Evolutionary conservation across 2,329 filamentous ascomycete species (phyloP), one percentile per base, ranked within the genome.

Genomic region (Trichoderma asperellum): DNA sequence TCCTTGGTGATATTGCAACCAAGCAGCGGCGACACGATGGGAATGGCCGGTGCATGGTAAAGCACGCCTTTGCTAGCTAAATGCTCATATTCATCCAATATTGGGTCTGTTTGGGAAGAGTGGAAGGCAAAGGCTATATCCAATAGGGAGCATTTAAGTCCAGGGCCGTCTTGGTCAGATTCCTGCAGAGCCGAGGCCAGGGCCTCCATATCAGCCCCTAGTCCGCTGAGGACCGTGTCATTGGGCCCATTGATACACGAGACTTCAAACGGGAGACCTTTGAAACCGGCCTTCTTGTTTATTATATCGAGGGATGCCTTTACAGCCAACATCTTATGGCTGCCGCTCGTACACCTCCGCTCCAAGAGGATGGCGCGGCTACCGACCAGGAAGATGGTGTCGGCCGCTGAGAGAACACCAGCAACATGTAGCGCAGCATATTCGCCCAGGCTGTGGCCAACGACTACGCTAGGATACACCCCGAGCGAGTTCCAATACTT

Each of bases 21-120:
- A 6, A 86, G 83, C 2, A 91, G 57, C 85, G 92, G 88, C 27
- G 91, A 94, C 56, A 94, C 84, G 43, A 94, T 80, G 76, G 88
- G 87, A 2, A 90, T 78, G 0, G 72, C 68, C 0, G 24, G 88
- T 1, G 74, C 24, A 34, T 76, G 74, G 76, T 82, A 86, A 8
- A 64, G 73, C 2, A 85, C 79, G 0, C 76, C 71, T 1, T 73
- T 70, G 1, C 81, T 78, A 2, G 86, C 80, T 10, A 77, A 77
- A 69, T 35, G 18, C 29, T 87, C 84, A 35, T 93, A 87, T 2
- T 89, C 83, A 11, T 87, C 84, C 11, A 87, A 79, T 27, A 89
- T 87, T 0, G 83, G 78, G 8, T 87, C 83, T 2, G 87, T 83
- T 72, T 87, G 84, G 0, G 82, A 78, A 1, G 84, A 87, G 73